phyloP scores from a whole-genome alignment of 352 stramenopile genomes.

The Globisporangium cederbergense region DNA sequence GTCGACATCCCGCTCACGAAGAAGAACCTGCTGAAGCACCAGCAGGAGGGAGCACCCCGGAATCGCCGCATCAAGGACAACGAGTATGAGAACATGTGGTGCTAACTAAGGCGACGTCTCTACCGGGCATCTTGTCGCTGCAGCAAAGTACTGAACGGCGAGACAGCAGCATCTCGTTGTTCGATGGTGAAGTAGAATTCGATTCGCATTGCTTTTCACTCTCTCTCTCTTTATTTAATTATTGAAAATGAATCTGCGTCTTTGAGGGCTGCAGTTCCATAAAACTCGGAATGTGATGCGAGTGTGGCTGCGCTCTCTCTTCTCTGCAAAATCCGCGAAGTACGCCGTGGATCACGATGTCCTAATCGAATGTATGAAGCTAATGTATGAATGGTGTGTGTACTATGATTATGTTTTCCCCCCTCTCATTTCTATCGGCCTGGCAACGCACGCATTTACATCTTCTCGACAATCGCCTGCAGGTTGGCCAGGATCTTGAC shows the following conservation, averaged over 20 bases:
- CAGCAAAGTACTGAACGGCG: too few relatives aligned
- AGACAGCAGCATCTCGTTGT: not conserved
- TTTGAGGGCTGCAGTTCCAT: not conserved
- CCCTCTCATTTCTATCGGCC: not conserved
- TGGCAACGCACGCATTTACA: not conserved
- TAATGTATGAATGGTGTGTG: not conserved
- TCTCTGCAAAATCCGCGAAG: not conserved
- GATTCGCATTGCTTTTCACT: not conserved
- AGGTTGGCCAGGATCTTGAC: constrained; percentile 78
- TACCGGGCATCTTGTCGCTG: not conserved
- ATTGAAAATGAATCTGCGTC: constrained; percentile 9
- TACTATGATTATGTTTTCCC: constrained; percentile 1
- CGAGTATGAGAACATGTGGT: constrained; percentile 13
- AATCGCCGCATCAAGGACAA: not conserved
- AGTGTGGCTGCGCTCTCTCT: not conserved
- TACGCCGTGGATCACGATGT: not conserved
- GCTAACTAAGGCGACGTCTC: not conserved
- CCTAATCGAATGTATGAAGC: not conserved
- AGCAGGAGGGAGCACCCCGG: not conserved
- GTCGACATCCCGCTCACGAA: constrained; percentile 3
- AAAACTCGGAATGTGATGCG: not conserved
- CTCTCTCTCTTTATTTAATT: constrained; percentile 12
- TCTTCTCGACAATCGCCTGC: constrained; percentile 33
- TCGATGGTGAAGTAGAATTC: not conserved
- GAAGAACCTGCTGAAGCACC: not conserved